Percentiles rank a stretch among this genome's conserved stretches.
Evolutionary conservation across 345 rosid species (phyloP).

Genomic region (Sapria himalayana): DNA sequence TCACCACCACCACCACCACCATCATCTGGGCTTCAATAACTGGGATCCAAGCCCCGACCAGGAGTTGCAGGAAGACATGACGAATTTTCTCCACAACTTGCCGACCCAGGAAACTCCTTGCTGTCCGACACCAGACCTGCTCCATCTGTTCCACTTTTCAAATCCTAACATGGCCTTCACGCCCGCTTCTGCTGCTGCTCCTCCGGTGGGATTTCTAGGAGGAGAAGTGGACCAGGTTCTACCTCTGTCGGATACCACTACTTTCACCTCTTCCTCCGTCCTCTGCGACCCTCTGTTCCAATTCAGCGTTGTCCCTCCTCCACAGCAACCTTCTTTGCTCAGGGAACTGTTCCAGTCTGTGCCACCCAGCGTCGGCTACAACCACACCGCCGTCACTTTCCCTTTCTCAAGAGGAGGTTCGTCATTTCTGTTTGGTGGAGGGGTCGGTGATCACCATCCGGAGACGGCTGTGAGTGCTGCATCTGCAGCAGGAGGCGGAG

Average conservation of each 20-base stretch:
- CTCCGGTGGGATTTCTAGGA: constrained; percentile 8
- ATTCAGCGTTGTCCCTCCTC: constrained; percentile 31
- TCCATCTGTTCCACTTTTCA: constrained; percentile 37
- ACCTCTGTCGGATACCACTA: constrained; percentile 9
- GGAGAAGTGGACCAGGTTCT: constrained; percentile 16
- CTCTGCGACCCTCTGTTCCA: constrained; percentile 34
- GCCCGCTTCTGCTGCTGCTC: constrained; percentile 4
- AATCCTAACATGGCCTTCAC: constrained; percentile 24
- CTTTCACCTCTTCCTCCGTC: no score
- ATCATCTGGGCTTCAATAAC: neutral
- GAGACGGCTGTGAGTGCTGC: constrained; percentile 10
- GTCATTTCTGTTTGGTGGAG: neutral
- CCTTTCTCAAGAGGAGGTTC: constrained; percentile 8
- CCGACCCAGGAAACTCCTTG: constrained; percentile 9
- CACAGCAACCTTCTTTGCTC: constrained; percentile 44
- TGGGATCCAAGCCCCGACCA: neutral
- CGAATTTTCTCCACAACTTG: no score
- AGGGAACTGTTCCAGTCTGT: constrained; percentile 21
- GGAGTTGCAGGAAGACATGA: no score
- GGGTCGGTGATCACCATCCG: neutral
- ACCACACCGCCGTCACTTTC: constrained; percentile 13
- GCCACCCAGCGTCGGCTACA: no score
- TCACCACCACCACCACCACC: constrained; percentile 1
- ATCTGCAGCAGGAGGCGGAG: constrained; percentile 17
- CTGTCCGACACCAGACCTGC: constrained; percentile 36